Evolutionary conservation across 1,284 basidiomycete genomes (phyloP).

Genomic region (Heterobasidion irregulare): DNA sequence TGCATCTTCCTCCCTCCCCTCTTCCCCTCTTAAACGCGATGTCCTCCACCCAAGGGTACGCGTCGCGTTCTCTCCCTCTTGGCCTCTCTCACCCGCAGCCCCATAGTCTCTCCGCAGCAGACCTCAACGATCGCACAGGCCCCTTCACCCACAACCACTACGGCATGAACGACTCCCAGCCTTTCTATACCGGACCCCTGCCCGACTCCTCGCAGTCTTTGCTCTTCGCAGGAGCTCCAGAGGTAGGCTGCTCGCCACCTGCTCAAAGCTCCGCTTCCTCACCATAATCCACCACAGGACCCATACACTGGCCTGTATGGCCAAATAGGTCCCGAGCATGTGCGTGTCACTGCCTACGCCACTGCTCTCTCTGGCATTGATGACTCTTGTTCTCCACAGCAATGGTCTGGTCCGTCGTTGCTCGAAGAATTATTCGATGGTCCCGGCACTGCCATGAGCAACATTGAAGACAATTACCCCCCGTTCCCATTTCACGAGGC

Average conservation of each 20-base stretch:
- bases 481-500: neutral
- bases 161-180: neutral
- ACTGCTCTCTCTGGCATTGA: neutral
- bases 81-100: neutral
- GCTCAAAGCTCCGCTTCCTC: neutral
- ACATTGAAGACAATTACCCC: neutral
- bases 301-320: neutral
- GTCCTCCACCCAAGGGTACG: neutral
- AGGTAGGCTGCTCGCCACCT: neutral
- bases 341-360: neutral
- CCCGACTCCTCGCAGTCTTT: neutral
- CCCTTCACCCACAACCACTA: neutral
- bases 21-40: neutral
- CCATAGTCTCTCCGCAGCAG: neutral
- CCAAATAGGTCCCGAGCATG: neutral
- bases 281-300: neutral
- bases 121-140: neutral
- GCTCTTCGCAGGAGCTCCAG: neutral
- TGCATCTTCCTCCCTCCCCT: neutral
- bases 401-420: neutral
- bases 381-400: neutral
- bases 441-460: neutral
- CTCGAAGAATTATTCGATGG: neutral
- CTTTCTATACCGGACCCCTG: neutral
- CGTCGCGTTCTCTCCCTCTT: neutral